Conservation (phyloP, 768 basidiomycete genomes). For the Clitopilus passeckerianus region DNA sequence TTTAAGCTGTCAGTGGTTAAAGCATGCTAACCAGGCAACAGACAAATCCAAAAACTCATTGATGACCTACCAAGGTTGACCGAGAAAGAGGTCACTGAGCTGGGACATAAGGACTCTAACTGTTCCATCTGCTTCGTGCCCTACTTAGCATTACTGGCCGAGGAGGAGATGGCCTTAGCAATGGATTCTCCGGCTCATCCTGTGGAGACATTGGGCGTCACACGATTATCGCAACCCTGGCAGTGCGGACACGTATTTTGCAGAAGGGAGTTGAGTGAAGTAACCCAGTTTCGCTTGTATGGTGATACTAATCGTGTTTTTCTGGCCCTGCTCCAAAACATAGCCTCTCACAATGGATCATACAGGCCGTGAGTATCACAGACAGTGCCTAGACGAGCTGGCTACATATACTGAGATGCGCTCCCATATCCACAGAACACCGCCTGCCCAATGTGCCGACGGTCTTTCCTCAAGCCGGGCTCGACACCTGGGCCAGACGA, state of each 20-base stretch:
- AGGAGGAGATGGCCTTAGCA: conserved; percentile 67
- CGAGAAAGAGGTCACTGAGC: conserved; percentile 41
- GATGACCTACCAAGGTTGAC: conserved; percentile 42
- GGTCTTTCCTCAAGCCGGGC: conserved; percentile 29
- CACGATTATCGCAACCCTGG: conserved; percentile 46
- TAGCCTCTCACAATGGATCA: conserved; percentile 64
- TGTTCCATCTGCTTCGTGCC: conserved; percentile 77
- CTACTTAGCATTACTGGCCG: conserved; percentile 62
- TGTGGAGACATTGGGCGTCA: conserved; percentile 66
- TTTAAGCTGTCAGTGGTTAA: neutral
- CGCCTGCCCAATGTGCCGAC: conserved; percentile 66
- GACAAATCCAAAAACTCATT: conserved; percentile 37
- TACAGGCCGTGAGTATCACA: conserved; percentile 41
- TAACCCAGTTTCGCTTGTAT: conserved; percentile 2
- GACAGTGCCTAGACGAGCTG: conserved; percentile 2
- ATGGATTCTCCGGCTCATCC: conserved; percentile 80
- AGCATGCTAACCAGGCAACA: conserved; percentile 6
- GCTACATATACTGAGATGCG: neutral
- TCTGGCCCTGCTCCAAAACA: neutral
- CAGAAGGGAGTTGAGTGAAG: conserved; percentile 60
- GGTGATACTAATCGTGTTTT: conserved; percentile 3
- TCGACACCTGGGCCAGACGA: neutral
- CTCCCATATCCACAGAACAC: conserved; percentile 37
- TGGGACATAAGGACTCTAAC: conserved; percentile 55
- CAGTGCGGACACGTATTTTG: conserved; percentile 75